phyloP scores from a whole-genome alignment of 164 flowering plant species.

The Nymphaea thermarum region DNA sequence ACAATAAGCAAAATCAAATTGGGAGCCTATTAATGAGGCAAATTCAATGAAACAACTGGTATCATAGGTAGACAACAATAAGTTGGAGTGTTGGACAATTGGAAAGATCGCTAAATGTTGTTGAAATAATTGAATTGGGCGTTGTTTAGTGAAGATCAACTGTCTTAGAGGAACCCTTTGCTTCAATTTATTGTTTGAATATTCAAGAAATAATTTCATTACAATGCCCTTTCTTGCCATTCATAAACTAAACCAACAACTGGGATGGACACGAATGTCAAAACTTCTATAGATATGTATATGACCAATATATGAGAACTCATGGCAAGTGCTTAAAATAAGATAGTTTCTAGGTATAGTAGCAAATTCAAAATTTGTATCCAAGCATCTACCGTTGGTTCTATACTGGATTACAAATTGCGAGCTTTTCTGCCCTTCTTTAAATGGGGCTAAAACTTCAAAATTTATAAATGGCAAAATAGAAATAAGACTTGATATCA shows the following conservation, averaged over 20 bases:
- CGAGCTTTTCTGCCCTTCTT: background rate
- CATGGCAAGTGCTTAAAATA: background rate
- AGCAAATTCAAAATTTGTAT: background rate
- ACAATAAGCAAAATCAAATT: background rate
- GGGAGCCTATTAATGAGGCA: background rate
- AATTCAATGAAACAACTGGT: background rate
- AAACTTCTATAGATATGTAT: slow-evolving; percentile 3
- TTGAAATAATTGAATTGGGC: slow-evolving; percentile 11
- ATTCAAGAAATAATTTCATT: slow-evolving; percentile 5
- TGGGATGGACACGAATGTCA: background rate
- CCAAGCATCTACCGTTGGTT: slow-evolving; percentile 1
- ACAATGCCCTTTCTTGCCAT: slow-evolving; percentile 4
- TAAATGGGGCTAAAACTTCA: background rate
- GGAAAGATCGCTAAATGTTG: slow-evolving; percentile 8
- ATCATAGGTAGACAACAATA: background rate
- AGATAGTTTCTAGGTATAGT: background rate
- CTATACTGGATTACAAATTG: background rate
- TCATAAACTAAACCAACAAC: slow-evolving; percentile 4
- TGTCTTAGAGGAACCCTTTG: slow-evolving; percentile 1
- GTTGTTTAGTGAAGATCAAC: slow-evolving; percentile 7
- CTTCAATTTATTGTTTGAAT: slow-evolving; percentile 6
- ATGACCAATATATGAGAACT: background rate
- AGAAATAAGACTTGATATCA: background rate
- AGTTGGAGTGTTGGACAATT: slow-evolving; percentile 9
- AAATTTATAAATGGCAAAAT: background rate